Base-by-base conservation (phyloP, 208 protist species). In the Crithidia fasciculata region DNA sequence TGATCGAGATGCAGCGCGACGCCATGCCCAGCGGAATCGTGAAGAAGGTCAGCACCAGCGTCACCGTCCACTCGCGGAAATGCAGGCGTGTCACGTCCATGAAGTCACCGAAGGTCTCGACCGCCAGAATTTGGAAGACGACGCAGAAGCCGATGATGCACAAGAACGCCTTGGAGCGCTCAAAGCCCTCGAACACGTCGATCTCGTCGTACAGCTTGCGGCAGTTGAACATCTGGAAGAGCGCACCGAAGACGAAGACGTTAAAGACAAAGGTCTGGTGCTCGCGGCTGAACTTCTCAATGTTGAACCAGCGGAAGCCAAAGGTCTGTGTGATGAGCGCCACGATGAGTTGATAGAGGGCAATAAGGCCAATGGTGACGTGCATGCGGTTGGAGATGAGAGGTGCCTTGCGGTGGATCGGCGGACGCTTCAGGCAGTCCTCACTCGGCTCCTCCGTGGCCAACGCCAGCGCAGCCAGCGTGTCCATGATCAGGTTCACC, bases 401-500 rank as follows among this genome's bases (percentile, higher is more conserved):
- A 0, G 91, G 80, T 3, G 92, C 90, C 81, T 90, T 88, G 70
- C 91, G 88, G 69, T 78, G 85, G 28, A 82, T 52, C 7, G 91
- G 92, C 36, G 76, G 79, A 50, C 88, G 83, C 41, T 65, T 62
- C 72, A 97, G 80, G 63, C 89, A 93, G 28, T 85, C 81, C 76
- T 96, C 89, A 5, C 80, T 85, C 28, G 99, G 99, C 63, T 91
- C 75, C 88, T 99, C 98, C 18, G 98, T 99, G 28, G 94, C 98
- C 5, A 99, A 85, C 36, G 99, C 98, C 0, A 99, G 89, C 2
- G 98, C 97, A 39, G 98, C 98, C 18, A 99, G 79, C 12, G 98
- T 98, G 83, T 99, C 99, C 98, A 99, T 99, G 90, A 99, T 99
- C 40, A 99, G 81, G 75, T 99, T 99, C 50, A 99, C 96, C 98